These are phyloP conservation scores for Erucastrum elatum DNA, from an alignment of 345 rosid genomes.

Conservation along the genomic window DNA sequence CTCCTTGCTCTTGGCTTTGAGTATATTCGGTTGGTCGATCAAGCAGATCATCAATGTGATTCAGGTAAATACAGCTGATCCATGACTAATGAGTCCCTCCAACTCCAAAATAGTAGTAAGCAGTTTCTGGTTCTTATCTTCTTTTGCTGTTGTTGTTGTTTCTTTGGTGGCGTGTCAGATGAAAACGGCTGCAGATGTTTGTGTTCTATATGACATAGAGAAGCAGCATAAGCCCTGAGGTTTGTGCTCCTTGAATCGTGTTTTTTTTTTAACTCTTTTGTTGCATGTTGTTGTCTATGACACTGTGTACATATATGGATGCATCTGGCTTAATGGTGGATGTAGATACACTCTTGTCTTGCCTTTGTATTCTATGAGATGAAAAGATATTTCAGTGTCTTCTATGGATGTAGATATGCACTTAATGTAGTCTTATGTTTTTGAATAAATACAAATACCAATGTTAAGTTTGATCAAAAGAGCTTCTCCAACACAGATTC, in stretches of 20 bases:
- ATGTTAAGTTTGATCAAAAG: background rate
- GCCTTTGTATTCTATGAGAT: conserved; percentile 17
- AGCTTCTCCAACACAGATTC: background rate
- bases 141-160: background rate
- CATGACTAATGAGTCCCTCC: background rate
- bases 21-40: conserved; percentile 81
- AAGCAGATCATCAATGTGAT: conserved; percentile 77
- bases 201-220: conserved; percentile 75
- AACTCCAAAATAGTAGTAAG: background rate
- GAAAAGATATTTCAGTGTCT: background rate
- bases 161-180: conserved; percentile 46
- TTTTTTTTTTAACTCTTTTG: background rate
- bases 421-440: no score
- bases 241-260: background rate
- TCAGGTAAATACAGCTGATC: conserved; percentile 54
- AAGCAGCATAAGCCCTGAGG: conserved; percentile 52
- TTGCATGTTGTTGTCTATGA: conserved; percentile 22
- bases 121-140: conserved; percentile 6
- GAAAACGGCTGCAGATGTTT: conserved; percentile 93
- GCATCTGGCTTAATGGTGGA: conserved; percentile 26
- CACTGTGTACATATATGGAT: conserved; percentile 21
- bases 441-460: background rate
- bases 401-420: no score
- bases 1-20: conserved; percentile 55
- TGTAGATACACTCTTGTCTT: conserved; percentile 15